Evolutionary conservation across 176 grass and related monocot genomes (phyloP), one percentile per base, ranked within the genome.

Genomic region (Juncus inflexus): DNA sequence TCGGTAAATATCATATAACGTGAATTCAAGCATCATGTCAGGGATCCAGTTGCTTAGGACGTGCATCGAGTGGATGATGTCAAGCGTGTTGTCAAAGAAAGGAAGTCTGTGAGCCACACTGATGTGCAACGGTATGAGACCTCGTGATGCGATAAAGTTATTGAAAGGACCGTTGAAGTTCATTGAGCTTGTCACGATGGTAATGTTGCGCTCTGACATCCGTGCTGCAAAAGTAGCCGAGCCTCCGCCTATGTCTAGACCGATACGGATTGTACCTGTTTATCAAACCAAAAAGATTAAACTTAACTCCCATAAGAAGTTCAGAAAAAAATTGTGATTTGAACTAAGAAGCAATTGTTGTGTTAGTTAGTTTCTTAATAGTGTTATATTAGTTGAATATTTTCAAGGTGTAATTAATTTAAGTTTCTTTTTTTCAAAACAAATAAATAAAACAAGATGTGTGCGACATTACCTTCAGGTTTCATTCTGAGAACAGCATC

Each of bases 141-240:
- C 81, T 55, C 77, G 57, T 13, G 81, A 80, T 3, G 81, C 86
- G 55, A 79, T 81, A 62, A 76, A 79, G 78, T 52, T 58, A 78
- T 81, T 79, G 86, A 90, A 90, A 12, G 86, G 75, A 3, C 86
- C 75, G 49, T 90, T 56, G 10, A 90, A 75, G 75, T 90, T 85
- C 57, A 85, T 75, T 12, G 62, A 66, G 15, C 43, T 82, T 37
- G 75, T 78, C 54, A 90, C 78, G 9, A 90, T 62, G 54, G 66
- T 90, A 47, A 85, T 73, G 70, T 75, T 62, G 49, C 15, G 78
- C 65, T 85, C 81, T 12, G 65, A 15, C 78, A 90, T 82, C 35
- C 70, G 40, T 73, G 83, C 81, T 5, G 75, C 82, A 63, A 81
- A 81, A 16, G 78, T 68, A 35, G 65, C 74, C 7, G 70, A 49